Base-by-base conservation (phyloP, 352 stramenopile genomes). In the Phytophthora quininea region DNA sequence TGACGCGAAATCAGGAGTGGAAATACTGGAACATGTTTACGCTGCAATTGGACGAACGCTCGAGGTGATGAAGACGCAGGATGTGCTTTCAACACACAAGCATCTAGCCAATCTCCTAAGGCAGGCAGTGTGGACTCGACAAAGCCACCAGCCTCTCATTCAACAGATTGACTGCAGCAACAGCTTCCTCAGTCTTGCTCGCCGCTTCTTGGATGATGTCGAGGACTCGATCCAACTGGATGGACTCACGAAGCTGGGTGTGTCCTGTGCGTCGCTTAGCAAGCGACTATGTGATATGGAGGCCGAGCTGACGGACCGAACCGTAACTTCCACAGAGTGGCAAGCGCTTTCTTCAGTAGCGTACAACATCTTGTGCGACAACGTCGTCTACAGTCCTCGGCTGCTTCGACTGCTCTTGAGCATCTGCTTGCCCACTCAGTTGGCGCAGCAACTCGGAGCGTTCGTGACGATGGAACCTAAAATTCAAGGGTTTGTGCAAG, bases 301-400 rank as follows among this genome's bases (percentile, higher is more conserved):
- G 12, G 50, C 62, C 1, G 58, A 63, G 12, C 60, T 64, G 45
- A 53, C 35, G n/a, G 62, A 70, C 46, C 29, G 24, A 45, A 51
- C 52, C 27, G 31, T 31, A 7, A n/a, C 19, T 30, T 50, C 12
- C 43, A 51, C 58, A 32, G 55, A 70, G 9, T 49, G 40, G 30
- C 24, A 57, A 49, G 37, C n/a, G 19, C 55, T 79, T 12, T 83
- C 68, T 32, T 64, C 49, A 1, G 24, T 73, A 27, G 77, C 69
- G 3, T 89, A 90, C 46, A 67, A 69, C 30, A 62, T 89, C 11
- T 37, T 93, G 50, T 90, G 83, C 43, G 81, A 91, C 6, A 84
- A 93, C 56, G 79, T 86, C 6, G 79, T 93, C 12, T 83, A 87
- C 58, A 84, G 90, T 32, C 54, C 67, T 12, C 77, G 74, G 14